Evolutionary conservation across 192 early-diverging fungal species (phyloP), one percentile per base, ranked within the genome.

Genomic region (Backusella psychrophila): DNA sequence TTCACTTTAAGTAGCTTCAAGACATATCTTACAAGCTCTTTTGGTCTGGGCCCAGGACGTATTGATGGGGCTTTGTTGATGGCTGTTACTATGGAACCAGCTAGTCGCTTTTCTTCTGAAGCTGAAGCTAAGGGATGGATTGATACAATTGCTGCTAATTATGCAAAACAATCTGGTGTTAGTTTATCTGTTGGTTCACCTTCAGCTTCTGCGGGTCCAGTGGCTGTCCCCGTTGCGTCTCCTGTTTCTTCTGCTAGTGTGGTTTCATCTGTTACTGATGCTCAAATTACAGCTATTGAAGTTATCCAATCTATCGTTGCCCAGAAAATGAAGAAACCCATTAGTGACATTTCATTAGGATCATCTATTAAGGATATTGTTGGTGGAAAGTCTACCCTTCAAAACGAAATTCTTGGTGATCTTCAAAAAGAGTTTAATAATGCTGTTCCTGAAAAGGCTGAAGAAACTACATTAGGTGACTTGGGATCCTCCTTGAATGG

Each of bases 401-500:
- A 98, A 81, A 98, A 98, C 85, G 97, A 98, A 78, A 95, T 98
- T 56, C 85, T 97, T 67, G 97, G 97, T 81, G 97, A 98, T 80
- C 82, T 98, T 56, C 94, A 93, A 74, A 95, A 95, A 78, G 97
- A 98, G 83, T 96, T 97, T 84, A 90, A 89, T 42, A 89, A 87
- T 66, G 87, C 84, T 72, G 85, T 94, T 49, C 93, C 95, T 39
- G 97, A 98, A 72, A 96, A 96, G 85, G 88, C 94, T 67, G 97
- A 98, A 76, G 97, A 98, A 82, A 87, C 91, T 34, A 91, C 95
- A 7, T 84, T 98, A 34, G 83, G 84, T 52, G 97, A 98, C 77
- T 89, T 98, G 23, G 89, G 90, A 34, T 82, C 88, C n/a, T 81
- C 86, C 4, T 83, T 98, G 39, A 81, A 87, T 49, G 83, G 88